Conservation (phyloP, 495 filamentous ascomycete species). For the Penicillium samsonianum region DNA sequence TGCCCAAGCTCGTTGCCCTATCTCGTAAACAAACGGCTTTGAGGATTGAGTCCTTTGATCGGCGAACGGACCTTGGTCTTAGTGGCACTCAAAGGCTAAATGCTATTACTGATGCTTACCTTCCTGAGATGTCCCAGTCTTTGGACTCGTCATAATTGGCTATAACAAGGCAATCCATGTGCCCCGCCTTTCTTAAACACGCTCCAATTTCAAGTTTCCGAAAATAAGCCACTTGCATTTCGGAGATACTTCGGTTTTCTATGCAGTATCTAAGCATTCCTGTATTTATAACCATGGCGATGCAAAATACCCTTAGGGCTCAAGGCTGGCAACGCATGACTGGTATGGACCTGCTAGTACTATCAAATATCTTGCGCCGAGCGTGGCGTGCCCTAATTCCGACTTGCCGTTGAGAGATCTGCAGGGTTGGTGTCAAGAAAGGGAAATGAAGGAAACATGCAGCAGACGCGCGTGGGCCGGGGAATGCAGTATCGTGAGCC, state of each 20-base stretch:
- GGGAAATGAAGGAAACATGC: conserved; percentile 19
- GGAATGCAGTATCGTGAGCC: conserved; percentile 17
- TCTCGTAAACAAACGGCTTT: background rate
- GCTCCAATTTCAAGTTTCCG: conserved; percentile 12
- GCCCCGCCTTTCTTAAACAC: conserved; percentile 16
- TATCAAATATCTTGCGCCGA: background rate
- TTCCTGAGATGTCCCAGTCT: background rate
- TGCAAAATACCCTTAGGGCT: conserved; percentile 20
- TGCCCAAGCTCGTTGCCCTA: background rate
- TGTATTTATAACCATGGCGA: conserved; percentile 14
- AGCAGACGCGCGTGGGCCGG: conserved; percentile 20
- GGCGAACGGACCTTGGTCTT: background rate
- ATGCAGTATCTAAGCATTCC: conserved; percentile 21
- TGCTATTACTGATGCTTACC: conserved; percentile 1
- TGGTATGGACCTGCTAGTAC: conserved; percentile 24
- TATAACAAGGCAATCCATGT: conserved; percentile 20
- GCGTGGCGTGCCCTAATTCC: background rate
- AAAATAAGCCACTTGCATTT: conserved; percentile 21
- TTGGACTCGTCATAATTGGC: conserved; percentile 24
- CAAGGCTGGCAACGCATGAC: conserved; percentile 11
- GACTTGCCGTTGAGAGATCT: conserved; percentile 6
- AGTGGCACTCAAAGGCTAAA: background rate
- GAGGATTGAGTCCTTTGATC: background rate
- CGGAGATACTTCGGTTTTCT: conserved; percentile 11
- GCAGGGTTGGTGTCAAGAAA: conserved; percentile 2